Conservation (phyloP, 2,329 filamentous ascomycete species). For the Ophiostoma novo-ulmi region DNA sequence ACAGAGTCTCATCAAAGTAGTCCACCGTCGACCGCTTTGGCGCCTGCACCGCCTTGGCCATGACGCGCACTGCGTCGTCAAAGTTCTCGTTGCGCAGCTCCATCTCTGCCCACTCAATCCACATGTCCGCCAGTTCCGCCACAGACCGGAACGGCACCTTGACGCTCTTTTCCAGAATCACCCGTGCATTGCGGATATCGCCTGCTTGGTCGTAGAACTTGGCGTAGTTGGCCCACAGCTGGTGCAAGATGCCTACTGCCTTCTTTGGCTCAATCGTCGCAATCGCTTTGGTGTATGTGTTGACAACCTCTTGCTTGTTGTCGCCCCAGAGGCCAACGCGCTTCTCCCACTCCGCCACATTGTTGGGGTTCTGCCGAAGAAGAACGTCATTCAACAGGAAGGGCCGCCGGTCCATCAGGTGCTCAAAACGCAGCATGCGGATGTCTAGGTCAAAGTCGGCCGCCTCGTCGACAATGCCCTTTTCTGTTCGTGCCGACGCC, state of each 20-base stretch:
- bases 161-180: constrained; percentile 96
- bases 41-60: constrained; percentile 96
- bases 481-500: constrained; percentile 72
- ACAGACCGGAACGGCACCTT: constrained; percentile 98
- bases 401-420: constrained; percentile 92
- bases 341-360: constrained; percentile 95
- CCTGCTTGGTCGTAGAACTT: constrained; percentile 91
- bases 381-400: constrained; percentile 96
- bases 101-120: constrained; percentile 99
- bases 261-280: constrained; percentile 90
- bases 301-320: constrained; percentile 84
- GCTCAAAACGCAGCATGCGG: constrained; percentile 95
- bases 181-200: constrained; percentile 75
- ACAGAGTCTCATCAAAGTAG: constrained; percentile 93
- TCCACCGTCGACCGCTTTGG: constrained; percentile 97
- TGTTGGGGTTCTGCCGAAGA: constrained; percentile 91
- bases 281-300: constrained; percentile 93
- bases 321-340: constrained; percentile 91
- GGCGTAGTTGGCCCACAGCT: constrained; percentile 93
- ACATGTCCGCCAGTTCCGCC: constrained; percentile 94
- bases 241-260: constrained; percentile 86
- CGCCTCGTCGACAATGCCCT: constrained; percentile 70
- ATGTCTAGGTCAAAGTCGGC: constrained; percentile 94
- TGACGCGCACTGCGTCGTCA: constrained; percentile 87
- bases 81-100: constrained; percentile 95